phyloP scores from a whole-genome alignment of 768 basidiomycete genomes.

The Phylloporus sp. region DNA sequence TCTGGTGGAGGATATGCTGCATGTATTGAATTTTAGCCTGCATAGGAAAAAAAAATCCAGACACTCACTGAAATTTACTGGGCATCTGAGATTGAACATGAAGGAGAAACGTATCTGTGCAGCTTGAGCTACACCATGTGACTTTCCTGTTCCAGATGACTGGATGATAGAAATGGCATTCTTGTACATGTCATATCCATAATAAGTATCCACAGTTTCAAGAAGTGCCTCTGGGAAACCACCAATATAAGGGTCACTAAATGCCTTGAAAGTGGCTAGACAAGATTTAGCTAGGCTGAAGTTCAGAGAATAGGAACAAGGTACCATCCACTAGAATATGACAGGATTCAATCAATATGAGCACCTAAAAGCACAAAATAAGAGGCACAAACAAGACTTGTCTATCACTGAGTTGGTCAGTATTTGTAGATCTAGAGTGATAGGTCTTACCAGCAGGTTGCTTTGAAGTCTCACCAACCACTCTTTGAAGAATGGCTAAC shows the following conservation, averaged over 20 bases:
- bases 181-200: background rate
- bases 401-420: too few relatives aligned
- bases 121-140: background rate
- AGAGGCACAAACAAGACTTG: too few relatives aligned
- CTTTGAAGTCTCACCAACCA: too few relatives aligned
- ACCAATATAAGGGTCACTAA: background rate
- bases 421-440: too few relatives aligned
- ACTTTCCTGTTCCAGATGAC: background rate
- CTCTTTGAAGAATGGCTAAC: too few relatives aligned
- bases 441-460: background rate
- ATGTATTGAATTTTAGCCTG: background rate
- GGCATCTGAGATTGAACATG: background rate
- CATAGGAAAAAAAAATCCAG: background rate
- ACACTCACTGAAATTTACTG: background rate
- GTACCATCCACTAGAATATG: too few relatives aligned
- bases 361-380: too few relatives aligned
- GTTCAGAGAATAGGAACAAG: too few relatives aligned
- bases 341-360: too few relatives aligned
- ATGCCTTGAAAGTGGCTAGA: background rate
- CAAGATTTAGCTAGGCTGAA: too few relatives aligned
- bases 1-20: background rate
- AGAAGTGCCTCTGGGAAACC: background rate
- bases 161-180: background rate
- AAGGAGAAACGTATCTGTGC: background rate
- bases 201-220: background rate